phyloP scores from a whole-genome alignment of 345 rosid species.

The Draba incana region DNA sequence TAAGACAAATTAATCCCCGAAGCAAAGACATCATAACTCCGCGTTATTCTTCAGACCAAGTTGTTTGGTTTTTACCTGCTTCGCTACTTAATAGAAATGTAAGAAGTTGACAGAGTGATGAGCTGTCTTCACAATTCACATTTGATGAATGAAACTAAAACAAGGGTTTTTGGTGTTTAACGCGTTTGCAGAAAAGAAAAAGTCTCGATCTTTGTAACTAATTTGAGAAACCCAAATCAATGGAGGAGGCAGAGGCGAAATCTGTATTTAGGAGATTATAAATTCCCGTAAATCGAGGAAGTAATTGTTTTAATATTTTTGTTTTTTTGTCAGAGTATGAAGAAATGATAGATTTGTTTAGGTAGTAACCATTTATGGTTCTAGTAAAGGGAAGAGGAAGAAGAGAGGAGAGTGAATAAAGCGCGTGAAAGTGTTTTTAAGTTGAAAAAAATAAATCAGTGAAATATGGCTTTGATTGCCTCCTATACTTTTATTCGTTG shows the following conservation, averaged over 20 bases:
- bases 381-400: conserved; percentile 8
- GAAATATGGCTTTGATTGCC: conserved; percentile 35
- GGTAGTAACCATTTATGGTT: conserved; percentile 7
- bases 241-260: conserved; percentile 2
- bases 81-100: conserved; percentile 16
- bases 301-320: background rate
- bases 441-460: conserved; percentile 29
- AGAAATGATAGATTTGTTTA: conserved; percentile 11
- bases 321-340: conserved; percentile 4
- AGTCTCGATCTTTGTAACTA: conserved; percentile 23
- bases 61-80: conserved; percentile 29
- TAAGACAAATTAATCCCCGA: conserved; percentile 27
- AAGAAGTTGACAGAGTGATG: conserved; percentile 33
- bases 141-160: conserved; percentile 24
- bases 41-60: conserved; percentile 3
- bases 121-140: conserved; percentile 39
- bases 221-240: conserved; percentile 16
- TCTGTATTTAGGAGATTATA: background rate
- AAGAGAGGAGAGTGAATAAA: conserved; percentile 8
- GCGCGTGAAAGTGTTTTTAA: conserved; percentile 29
- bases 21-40: conserved; percentile 34
- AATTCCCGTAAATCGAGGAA: conserved; percentile 12
- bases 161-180: conserved; percentile 1
- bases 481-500: background rate
- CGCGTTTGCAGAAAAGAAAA: conserved; percentile 33